Base-by-base conservation (phyloP, 2,329 filamentous ascomycete genomes). In the Sclerotinia subarctica region DNA sequence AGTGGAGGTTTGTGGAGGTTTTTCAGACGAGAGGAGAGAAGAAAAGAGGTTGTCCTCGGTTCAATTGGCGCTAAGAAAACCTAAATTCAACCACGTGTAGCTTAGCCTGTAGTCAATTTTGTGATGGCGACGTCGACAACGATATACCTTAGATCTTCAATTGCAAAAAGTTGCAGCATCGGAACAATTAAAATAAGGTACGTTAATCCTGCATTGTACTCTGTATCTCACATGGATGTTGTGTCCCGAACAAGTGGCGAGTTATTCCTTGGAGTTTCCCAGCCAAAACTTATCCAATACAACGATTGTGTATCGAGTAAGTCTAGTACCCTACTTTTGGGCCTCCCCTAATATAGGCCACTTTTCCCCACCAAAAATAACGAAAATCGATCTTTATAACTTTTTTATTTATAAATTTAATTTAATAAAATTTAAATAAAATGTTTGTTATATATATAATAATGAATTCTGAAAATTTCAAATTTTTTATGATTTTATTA, bases 1-100 rank as follows among this genome's bases (percentile, higher is more conserved):
- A 38, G 46, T 62, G 29, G 59, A 62, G 46, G 6, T 2, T 51
- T 51, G 29, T 62, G n/a, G 59, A 62, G 29, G 6, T 2, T 3
- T 47, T 59, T 24, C 44, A 19, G 32, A 42, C 8, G 5, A 51
- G 59, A 42, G 24, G 5, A 51, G 59, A 42, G 17, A 5, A 44
- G 38, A 47, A 6, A 47, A 19, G 21, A 57, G 21, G 29, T 24
- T 38, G 59, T 62, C 59, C 21, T 62, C 59, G 59, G 59, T 32
- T 51, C 46, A 26, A 51, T 38, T 32, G 46, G 46, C 59, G 59
- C 59, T 62, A 51, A 62, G 21, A 38, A 51, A 51, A 51, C 46
- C 59, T 62, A 62, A 62, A 51, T 62, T 38, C 46, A 62, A 62
- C 29, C 59, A 62, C 59, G 59, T 62, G 59, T 42, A 62, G 32